Evolutionary conservation across 495 filamentous ascomycete species (phyloP).

Genomic region (Tetracladium marchalianum): DNA sequence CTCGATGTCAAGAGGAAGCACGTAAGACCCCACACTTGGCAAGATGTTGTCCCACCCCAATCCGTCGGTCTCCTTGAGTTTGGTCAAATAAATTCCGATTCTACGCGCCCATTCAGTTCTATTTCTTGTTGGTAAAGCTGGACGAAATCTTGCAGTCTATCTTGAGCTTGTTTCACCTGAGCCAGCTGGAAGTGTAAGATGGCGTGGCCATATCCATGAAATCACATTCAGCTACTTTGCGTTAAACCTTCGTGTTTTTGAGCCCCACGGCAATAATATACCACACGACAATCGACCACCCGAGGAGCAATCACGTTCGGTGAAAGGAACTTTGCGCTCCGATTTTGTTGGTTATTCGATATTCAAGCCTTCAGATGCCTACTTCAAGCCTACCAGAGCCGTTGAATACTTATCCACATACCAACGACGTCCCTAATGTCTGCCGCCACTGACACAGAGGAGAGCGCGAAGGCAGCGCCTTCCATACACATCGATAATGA

Average conservation of each 20-base stretch:
- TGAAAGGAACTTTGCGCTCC: no score
- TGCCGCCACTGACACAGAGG: neutral
- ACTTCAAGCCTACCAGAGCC: neutral
- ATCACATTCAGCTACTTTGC: neutral
- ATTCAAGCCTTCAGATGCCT: conserved; percentile 2
- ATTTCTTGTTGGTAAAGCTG: no score
- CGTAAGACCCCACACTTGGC: neutral
- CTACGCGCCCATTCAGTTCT: neutral
- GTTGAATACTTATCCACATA: neutral
- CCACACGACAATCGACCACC: no score
- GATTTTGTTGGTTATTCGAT: no score
- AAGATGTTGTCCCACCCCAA: neutral
- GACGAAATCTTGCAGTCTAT: no score
- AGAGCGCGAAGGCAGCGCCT: neutral
- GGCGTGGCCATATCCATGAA: conserved; percentile 22
- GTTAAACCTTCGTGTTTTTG: neutral
- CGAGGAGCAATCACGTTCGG: no score
- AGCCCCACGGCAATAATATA: neutral
- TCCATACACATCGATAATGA: conserved; percentile 6
- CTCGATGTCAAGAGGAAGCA: no score
- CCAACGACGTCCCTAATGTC: conserved; percentile 3
- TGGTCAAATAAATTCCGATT: neutral
- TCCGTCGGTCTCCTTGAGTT: neutral
- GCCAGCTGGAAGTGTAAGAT: conserved; percentile 1
- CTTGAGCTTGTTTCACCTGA: no score